A percentile compares a stretch with the other conserved stretches of the same genome.
Conservation (phyloP, 768 basidiomycete species). For the Mycena galericulata region DNA sequence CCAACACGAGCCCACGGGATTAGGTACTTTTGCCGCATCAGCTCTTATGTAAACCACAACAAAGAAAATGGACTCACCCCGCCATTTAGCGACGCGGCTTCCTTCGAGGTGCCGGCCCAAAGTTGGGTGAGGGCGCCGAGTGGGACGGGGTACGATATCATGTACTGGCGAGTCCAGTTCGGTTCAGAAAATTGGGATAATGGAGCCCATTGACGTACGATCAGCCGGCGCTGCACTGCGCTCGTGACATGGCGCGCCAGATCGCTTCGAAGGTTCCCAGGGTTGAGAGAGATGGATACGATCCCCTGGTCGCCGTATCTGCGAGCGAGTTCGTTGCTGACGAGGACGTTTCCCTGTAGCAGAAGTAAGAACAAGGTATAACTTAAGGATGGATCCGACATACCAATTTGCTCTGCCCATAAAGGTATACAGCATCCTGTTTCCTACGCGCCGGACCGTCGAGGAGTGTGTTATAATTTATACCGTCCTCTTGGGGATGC, state of each 20-base stretch:
- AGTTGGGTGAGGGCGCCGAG: constrained; percentile 53
- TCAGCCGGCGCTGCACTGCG: not conserved
- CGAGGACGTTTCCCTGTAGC: constrained; percentile 48
- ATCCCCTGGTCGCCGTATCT: constrained; percentile 55
- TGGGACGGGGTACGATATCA: constrained; percentile 37
- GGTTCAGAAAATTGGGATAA: not conserved
- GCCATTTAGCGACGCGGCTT: constrained; percentile 33
- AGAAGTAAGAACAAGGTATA: too few relatives aligned
- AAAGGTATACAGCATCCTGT: too few relatives aligned
- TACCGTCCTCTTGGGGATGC: too few relatives aligned
- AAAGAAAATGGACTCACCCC: not conserved
- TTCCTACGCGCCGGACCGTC: too few relatives aligned
- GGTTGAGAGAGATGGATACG: constrained; percentile 50
- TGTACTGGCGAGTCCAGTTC: constrained; percentile 13
- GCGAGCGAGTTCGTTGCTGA: constrained; percentile 52
- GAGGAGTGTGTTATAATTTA: too few relatives aligned
- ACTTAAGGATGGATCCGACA: too few relatives aligned
- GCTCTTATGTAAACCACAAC: not conserved
- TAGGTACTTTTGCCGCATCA: constrained; percentile 47
- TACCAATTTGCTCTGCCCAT: too few relatives aligned
- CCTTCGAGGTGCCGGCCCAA: constrained; percentile 51
- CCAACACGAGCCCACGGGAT: constrained; percentile 57
- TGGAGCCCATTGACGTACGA: not conserved
- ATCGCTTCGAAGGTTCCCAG: constrained; percentile 39
- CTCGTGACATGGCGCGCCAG: not conserved